Percentiles rank a stretch among this genome's conserved stretches.
Evolutionary conservation across 805 yeast genomes (phyloP).

Genomic region (Kuraishia ogatae): DNA sequence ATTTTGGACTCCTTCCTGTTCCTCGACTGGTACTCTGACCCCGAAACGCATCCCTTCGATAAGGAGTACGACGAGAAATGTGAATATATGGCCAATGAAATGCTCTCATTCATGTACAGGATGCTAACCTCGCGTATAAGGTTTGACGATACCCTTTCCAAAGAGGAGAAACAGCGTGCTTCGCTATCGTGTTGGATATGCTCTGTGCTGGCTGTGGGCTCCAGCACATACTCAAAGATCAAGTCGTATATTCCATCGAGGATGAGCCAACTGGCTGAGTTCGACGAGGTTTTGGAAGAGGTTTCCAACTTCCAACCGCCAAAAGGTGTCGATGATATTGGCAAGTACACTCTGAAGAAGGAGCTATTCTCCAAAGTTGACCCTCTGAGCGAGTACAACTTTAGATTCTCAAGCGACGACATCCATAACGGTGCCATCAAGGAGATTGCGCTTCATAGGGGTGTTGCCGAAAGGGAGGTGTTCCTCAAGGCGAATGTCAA

Average conservation of each 20-base stretch:
- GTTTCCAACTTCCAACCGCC: conserved; percentile 58
- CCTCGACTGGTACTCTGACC: conserved; percentile 34
- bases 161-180: conserved; percentile 18
- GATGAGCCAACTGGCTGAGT: conserved; percentile 26
- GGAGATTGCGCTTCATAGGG: conserved; percentile 29
- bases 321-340: conserved; percentile 55
- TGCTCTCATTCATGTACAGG: conserved; percentile 34
- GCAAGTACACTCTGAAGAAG: conserved; percentile 52
- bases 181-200: conserved; percentile 31
- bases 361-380: conserved; percentile 39
- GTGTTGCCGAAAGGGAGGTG: conserved; percentile 29
- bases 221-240: conserved; percentile 45
- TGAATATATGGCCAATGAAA: conserved; percentile 31
- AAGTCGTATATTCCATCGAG: conserved; percentile 24
- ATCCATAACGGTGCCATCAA: conserved; percentile 38
- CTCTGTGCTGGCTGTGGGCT: conserved; percentile 41
- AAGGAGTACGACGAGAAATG: conserved; percentile 42
- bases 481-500: conserved; percentile 39
- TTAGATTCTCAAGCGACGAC: conserved; percentile 40
- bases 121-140: conserved; percentile 28
- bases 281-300: conserved; percentile 47
- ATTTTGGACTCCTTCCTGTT: conserved; percentile 53
- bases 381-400: conserved; percentile 43
- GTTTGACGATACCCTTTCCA: conserved; percentile 15
- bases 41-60: conserved; percentile 18